phyloP scores from a whole-genome alignment of 495 filamentous ascomycete species.

The Xylaria cubensis region DNA sequence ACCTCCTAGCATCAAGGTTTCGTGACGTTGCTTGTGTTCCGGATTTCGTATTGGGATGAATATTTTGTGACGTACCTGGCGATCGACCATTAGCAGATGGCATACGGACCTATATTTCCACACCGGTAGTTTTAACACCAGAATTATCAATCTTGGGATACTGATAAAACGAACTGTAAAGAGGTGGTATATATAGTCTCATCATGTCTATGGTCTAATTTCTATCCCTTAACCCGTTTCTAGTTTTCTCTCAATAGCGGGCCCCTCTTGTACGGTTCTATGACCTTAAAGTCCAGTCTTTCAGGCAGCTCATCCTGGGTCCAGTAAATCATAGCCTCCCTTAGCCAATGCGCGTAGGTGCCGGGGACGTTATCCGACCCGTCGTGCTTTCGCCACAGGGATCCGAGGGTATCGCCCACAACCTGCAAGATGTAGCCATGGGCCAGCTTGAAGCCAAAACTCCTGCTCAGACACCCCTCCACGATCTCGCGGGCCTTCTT shows the following conservation, averaged over 20 bases:
- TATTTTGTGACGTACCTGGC: neutral
- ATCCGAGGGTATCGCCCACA: slow-evolving; percentile 51
- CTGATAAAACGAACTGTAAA: neutral
- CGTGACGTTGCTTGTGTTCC: neutral
- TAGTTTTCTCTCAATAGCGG: slow-evolving; percentile 44
- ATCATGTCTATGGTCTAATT: slow-evolving; percentile 13
- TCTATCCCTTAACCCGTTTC: slow-evolving; percentile 18
- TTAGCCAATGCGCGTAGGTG: slow-evolving; percentile 57
- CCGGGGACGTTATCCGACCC: slow-evolving; percentile 51
- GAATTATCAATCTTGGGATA: neutral
- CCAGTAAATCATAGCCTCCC: slow-evolving; percentile 50
- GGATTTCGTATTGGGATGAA: neutral
- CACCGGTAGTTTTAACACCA: neutral
- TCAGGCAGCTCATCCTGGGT: slow-evolving; percentile 45
- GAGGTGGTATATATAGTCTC: neutral
- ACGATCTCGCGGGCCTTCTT: slow-evolving; percentile 57
- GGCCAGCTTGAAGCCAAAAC: slow-evolving; percentile 61
- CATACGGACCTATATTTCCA: neutral
- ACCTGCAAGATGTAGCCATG: slow-evolving; percentile 59
- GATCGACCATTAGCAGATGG: neutral
- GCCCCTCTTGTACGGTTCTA: slow-evolving; percentile 49
- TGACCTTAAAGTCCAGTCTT: slow-evolving; percentile 41
- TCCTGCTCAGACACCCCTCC: slow-evolving; percentile 52
- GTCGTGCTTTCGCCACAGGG: slow-evolving; percentile 54
- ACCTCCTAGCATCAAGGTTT: neutral